phyloP scores from a whole-genome alignment of 805 yeast genomes.

The Candida adriatica region DNA sequence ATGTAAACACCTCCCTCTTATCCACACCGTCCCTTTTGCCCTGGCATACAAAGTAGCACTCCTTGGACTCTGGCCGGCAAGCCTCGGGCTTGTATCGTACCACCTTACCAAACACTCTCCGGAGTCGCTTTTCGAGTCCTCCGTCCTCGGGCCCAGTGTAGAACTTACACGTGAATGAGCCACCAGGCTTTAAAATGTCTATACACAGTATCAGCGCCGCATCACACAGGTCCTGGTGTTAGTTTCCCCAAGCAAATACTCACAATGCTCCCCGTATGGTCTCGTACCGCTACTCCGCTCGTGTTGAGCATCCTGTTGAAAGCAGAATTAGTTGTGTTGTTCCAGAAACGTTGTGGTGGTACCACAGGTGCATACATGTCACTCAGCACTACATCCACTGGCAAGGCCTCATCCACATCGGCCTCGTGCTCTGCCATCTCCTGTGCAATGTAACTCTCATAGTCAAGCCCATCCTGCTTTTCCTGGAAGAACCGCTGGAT shows the following conservation, averaged over 20 bases:
- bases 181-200: constrained; percentile 62
- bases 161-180: constrained; percentile 74
- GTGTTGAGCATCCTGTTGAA: constrained; percentile 92
- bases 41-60: constrained; percentile 73
- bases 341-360: constrained; percentile 44
- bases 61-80: constrained; percentile 72
- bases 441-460: constrained; percentile 25
- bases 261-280: constrained; percentile 75
- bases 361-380: constrained; percentile 76
- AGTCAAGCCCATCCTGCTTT: constrained; percentile 7
- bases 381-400: constrained; percentile 65
- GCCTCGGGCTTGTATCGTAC: constrained; percentile 74
- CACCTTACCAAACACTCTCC: constrained; percentile 55
- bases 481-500: constrained; percentile 42
- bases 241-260: too few relatives aligned
- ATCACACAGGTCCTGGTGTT: constrained; percentile 81
- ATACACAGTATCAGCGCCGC: constrained; percentile 79
- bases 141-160: constrained; percentile 78
- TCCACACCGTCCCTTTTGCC: constrained; percentile 36
- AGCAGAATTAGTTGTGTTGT: constrained; percentile 68
- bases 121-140: constrained; percentile 52
- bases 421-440: constrained; percentile 16
- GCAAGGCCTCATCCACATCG: constrained; percentile 15
- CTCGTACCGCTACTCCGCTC: constrained; percentile 72
- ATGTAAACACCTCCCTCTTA: constrained; percentile 37